These are phyloP conservation scores for Phytophthora syringae DNA, from an alignment of 352 stramenopile genomes.

Conservation along the genomic window DNA sequence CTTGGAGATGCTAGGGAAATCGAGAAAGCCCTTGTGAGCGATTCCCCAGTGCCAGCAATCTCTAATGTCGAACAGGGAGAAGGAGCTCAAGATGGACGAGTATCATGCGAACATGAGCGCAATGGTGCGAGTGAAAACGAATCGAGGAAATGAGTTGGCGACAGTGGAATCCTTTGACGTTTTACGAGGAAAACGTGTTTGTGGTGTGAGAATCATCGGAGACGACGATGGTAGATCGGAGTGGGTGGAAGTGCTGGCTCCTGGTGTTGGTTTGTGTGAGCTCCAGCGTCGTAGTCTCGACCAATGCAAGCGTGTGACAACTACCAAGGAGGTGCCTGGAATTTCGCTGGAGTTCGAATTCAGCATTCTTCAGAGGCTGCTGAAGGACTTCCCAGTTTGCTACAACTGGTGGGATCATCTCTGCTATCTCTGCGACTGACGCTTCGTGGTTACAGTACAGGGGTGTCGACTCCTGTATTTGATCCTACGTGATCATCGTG, in stretches of 20 bases:
- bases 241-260: too few species aligned
- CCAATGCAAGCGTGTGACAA: too few species aligned
- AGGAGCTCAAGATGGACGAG: too few species aligned
- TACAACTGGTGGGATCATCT: neutral
- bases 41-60: too few species aligned
- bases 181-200: neutral
- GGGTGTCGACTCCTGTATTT: neutral
- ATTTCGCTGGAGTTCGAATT: neutral
- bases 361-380: neutral
- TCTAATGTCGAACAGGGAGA: neutral
- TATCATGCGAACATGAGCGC: too few species aligned
- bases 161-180: neutral
- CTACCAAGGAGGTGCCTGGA: too few species aligned
- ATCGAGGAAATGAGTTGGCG: neutral
- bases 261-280: too few species aligned
- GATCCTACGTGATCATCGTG: neutral
- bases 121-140: too few species aligned
- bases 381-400: neutral
- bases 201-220: neutral
- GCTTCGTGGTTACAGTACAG: neutral
- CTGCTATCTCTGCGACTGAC: neutral
- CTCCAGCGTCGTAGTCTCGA: too few species aligned
- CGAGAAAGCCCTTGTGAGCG: neutral
- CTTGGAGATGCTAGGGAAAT: neutral
- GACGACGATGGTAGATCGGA: too few species aligned